These are phyloP conservation scores for Caryopteris hybrid DNA, from an alignment of 305 asterid genomes.

Conservation along the genomic window DNA sequence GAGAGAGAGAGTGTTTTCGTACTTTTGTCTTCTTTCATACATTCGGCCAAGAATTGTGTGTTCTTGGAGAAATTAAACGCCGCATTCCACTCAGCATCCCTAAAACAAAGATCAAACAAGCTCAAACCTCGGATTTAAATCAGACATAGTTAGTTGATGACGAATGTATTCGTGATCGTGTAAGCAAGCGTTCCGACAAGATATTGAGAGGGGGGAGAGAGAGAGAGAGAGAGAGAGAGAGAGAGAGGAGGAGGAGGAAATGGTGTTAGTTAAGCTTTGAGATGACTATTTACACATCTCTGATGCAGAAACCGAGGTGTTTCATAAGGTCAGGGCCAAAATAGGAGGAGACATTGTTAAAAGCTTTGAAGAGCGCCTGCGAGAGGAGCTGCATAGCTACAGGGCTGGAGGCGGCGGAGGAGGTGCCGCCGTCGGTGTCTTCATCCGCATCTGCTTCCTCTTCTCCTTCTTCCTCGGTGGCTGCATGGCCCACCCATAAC, in stretches of 20 bases:
- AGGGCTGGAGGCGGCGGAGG: constrained; percentile 17
- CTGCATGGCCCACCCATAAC: constrained; percentile 25
- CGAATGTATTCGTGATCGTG: background rate
- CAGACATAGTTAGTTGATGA: background rate
- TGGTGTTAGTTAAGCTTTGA: no score
- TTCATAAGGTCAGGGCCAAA: constrained; percentile 45
- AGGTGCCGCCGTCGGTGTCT: background rate
- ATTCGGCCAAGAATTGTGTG: constrained; percentile 45
- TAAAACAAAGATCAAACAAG: constrained; percentile 3
- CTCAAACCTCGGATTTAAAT: background rate
- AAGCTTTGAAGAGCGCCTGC: constrained; percentile 41
- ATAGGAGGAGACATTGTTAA: constrained; percentile 52
- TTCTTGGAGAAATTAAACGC: constrained; percentile 69
- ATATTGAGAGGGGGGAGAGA: no score
- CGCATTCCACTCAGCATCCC: constrained; percentile 52
- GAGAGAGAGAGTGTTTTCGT: background rate
- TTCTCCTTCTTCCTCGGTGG: background rate
- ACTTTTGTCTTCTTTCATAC: constrained; percentile 46
- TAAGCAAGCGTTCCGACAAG: no score
- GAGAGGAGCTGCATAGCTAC: constrained; percentile 54
- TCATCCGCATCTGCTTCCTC: background rate
- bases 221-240: no score
- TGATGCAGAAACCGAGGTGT: constrained; percentile 62
- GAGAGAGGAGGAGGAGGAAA: no score
- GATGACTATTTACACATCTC: constrained; percentile 45